Percentiles rank a stretch among this genome's conserved stretches.
Evolutionary conservation across 805 yeast species (phyloP).

Genomic region (Saccharomycopsis amapae): DNA sequence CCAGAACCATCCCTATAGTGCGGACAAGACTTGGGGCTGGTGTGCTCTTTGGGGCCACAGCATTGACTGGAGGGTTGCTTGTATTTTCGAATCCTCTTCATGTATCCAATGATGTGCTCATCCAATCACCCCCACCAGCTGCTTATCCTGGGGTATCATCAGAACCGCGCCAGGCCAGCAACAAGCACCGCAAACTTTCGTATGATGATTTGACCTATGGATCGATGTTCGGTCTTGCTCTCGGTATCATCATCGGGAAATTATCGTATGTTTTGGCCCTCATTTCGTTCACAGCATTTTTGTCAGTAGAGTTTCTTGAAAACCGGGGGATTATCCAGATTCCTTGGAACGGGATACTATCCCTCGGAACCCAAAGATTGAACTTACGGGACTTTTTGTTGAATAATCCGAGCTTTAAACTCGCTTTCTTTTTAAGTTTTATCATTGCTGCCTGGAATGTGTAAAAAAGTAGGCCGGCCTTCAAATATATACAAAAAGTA

Average conservation of each 20-base stretch:
- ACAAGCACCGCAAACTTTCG: too few relatives aligned
- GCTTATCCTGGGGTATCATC: too few relatives aligned
- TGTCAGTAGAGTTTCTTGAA: conserved; percentile 44
- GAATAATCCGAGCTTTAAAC: conserved; percentile 53
- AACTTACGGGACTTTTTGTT: conserved; percentile 46
- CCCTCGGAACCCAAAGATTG: conserved; percentile 33
- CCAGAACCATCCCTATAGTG: too few relatives aligned
- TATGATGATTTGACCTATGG: conserved; percentile 57
- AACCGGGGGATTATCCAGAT: conserved; percentile 46
- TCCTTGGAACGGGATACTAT: conserved; percentile 33
- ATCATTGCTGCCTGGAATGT: conserved; percentile 53
- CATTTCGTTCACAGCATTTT: conserved; percentile 38
- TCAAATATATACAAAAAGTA: too few relatives aligned
- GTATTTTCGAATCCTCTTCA: too few relatives aligned
- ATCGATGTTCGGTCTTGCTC: conserved; percentile 47
- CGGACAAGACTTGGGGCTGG: too few relatives aligned
- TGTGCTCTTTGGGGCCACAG: too few relatives aligned
- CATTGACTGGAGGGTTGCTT: too few relatives aligned
- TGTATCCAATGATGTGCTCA: too few relatives aligned
- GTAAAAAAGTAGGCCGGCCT: too few relatives aligned
- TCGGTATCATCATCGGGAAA: conserved; percentile 54
- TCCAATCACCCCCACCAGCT: too few relatives aligned
- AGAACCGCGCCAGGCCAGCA: too few relatives aligned
- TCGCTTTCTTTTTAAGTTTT: conserved; percentile 48
- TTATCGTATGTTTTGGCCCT: conserved; percentile 47